These are phyloP conservation scores for Linum trigynum DNA, from an alignment of 345 rosid species.

Conservation along the genomic window DNA sequence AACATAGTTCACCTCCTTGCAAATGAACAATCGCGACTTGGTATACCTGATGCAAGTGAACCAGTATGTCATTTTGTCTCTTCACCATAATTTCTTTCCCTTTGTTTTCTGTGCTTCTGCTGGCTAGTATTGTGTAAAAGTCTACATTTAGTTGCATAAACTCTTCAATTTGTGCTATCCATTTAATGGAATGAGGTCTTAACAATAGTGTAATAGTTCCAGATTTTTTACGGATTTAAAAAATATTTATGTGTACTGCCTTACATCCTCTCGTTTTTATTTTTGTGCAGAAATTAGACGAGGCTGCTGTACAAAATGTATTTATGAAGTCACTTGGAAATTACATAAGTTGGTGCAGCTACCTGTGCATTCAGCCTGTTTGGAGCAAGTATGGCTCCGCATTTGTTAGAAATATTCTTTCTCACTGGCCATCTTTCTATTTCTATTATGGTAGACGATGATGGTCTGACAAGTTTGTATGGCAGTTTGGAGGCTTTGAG, in stretches of 20 bases:
- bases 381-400: conserved; percentile 65
- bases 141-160: too few species aligned
- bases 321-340: conserved; percentile 77
- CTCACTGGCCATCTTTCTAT: not conserved
- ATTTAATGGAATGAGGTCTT: not conserved
- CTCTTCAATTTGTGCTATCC: not conserved
- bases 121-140: too few species aligned
- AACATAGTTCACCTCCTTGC: conserved; percentile 86
- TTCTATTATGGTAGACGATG: not conserved
- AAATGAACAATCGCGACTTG: conserved; percentile 83
- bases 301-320: conserved; percentile 61
- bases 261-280: not conserved
- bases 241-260: not conserved
- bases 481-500: conserved; percentile 70
- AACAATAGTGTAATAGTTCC: not conserved
- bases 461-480: conserved; percentile 8
- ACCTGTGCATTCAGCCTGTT: conserved; percentile 74
- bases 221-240: not conserved
- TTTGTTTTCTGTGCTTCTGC: not conserved
- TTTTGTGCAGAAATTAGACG: conserved; percentile 59
- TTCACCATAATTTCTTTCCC: not conserved
- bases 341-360: conserved; percentile 85
- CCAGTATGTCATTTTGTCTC: conserved; percentile 43
- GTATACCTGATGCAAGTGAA: conserved; percentile 52
- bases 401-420: conserved; percentile 3